Percentiles rank a stretch among this genome's conserved stretches.
Evolutionary conservation across 1,284 basidiomycete genomes (phyloP).

Genomic region (Puccinia triticina): DNA sequence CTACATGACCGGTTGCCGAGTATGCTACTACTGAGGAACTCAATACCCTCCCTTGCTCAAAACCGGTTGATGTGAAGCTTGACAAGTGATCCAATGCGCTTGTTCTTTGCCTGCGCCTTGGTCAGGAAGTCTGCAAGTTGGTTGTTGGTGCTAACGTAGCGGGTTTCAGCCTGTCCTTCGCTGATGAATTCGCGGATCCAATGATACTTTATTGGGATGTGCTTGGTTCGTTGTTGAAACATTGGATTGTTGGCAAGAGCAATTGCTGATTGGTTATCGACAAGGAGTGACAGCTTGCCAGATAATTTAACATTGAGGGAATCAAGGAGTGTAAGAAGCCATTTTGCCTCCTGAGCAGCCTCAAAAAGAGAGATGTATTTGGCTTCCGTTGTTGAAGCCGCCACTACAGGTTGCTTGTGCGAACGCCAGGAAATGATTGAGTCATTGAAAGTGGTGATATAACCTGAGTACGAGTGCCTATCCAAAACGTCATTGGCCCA

Average conservation of each 20-base stretch:
- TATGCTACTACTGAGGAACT: too few species aligned
- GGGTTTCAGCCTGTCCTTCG: too few species aligned
- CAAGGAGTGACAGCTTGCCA: background rate
- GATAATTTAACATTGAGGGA: background rate
- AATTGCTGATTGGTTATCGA: slow-evolving; percentile 52
- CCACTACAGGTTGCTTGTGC: background rate
- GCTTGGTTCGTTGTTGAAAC: slow-evolving; percentile 44
- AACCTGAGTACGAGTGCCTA: background rate
- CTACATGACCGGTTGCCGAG: too few species aligned
- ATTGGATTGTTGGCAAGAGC: slow-evolving; percentile 50
- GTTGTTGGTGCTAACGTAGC: too few species aligned
- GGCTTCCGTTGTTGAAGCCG: background rate
- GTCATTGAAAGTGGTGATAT: background rate
- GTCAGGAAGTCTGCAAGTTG: too few species aligned
- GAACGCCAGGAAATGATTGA: background rate
- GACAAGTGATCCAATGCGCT: too few species aligned
- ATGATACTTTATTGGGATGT: slow-evolving; percentile 51
- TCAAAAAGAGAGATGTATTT: slow-evolving; percentile 3
- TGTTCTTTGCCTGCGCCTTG: too few species aligned
- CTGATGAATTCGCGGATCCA: slow-evolving; percentile 49
- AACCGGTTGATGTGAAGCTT: too few species aligned
- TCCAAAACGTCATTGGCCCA: background rate
- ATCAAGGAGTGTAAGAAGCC: background rate
- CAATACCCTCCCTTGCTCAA: too few species aligned
- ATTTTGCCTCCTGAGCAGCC: background rate